Evolutionary conservation across 2,329 filamentous ascomycete species (phyloP).

Genomic region (Fusarium aywerte): DNA sequence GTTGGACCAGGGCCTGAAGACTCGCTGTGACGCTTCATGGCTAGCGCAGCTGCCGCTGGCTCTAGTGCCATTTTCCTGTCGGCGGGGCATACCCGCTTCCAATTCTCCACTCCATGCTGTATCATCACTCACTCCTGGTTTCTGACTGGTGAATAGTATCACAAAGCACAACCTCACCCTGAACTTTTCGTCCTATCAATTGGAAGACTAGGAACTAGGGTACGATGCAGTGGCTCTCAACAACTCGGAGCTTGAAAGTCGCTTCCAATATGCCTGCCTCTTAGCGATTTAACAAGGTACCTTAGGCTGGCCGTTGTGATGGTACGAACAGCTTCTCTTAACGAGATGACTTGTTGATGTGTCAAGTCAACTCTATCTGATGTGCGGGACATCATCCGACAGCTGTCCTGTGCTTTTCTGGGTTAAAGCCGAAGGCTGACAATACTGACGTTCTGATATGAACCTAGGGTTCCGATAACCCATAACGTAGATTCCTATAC

Average conservation of each 20-base stretch:
- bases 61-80: conserved; percentile 21
- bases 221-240: conserved; percentile 26
- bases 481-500: background rate
- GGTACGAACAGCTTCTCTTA: conserved; percentile 9
- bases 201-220: conserved; percentile 25
- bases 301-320: background rate
- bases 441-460: background rate
- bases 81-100: conserved; percentile 17
- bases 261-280: conserved; percentile 3
- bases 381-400: conserved; percentile 1
- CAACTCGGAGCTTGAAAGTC: conserved; percentile 10
- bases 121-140: conserved; percentile 33
- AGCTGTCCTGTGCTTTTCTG: background rate
- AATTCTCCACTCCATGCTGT: conserved; percentile 2
- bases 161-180: conserved; percentile 13
- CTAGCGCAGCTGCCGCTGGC: conserved; percentile 18
- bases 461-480: conserved; percentile 3
- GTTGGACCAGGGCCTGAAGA: conserved; percentile 16
- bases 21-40: conserved; percentile 18
- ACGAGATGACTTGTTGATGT: conserved; percentile 7
- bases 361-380: conserved; percentile 30
- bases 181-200: conserved; percentile 33
- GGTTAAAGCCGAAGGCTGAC: background rate
- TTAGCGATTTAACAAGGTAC: background rate
- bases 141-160: conserved; percentile 33